Conservation (phyloP, 2,329 filamentous ascomycete genomes). For the Trichoderma atrobrunneum region DNA sequence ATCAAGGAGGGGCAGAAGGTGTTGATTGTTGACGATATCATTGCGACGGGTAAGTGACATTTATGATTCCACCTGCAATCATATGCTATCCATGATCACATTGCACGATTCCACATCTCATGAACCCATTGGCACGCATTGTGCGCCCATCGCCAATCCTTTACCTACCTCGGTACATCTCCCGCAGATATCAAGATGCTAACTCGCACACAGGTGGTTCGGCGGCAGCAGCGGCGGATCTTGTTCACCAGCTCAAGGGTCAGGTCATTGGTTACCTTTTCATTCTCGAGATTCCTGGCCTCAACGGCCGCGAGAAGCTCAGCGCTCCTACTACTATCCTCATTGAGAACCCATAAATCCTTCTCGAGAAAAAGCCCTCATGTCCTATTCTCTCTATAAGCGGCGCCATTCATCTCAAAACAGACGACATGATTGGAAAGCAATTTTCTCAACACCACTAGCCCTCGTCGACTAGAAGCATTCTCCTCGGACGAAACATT, state of each 20-base stretch:
- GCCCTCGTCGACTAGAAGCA: not conserved
- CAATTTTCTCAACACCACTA: not conserved
- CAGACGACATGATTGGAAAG: not conserved
- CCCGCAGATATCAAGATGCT: not conserved
- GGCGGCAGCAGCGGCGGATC: slow-evolving; percentile 79
- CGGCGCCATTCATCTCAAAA: not conserved
- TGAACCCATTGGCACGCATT: not conserved
- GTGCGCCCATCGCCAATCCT: not conserved
- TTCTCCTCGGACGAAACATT: not conserved
- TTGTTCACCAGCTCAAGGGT: slow-evolving; percentile 83
- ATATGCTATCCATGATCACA: not conserved
- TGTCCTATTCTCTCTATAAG: slow-evolving; percentile 9
- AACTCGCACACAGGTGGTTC: slow-evolving; percentile 70
- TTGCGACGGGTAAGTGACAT: slow-evolving; percentile 78
- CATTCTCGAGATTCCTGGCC: slow-evolving; percentile 90
- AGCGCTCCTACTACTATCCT: slow-evolving; percentile 76
- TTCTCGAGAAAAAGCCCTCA: not conserved
- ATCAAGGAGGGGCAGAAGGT: slow-evolving; percentile 86
- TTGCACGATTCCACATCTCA: not conserved
- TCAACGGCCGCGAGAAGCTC: slow-evolving; percentile 89
- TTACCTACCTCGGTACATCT: not conserved
- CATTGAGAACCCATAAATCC: slow-evolving; percentile 53
- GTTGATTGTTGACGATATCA: slow-evolving; percentile 94
- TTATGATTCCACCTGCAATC: not conserved
- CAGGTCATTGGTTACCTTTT: slow-evolving; percentile 87